Evolutionary conservation across 23 red algal species (phyloP), one percentile per base, ranked within the genome.

Genomic region (Gracilaria domingensis): DNA sequence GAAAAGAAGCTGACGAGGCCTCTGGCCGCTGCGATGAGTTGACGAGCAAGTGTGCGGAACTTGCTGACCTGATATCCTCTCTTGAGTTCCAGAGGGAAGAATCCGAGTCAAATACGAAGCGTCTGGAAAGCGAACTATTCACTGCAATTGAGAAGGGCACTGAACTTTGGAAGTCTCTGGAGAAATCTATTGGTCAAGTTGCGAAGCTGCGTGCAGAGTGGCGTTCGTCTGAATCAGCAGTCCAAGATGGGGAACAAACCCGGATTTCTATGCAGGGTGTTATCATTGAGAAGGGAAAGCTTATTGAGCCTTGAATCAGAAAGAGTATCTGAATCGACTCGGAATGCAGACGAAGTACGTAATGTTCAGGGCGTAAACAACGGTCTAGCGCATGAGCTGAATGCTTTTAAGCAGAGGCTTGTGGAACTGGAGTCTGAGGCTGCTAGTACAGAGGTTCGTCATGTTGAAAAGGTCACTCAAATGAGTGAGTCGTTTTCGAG

Each of bases 241-340:
- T 18, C 36, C 33, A 73, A 73, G 35, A 73, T 39, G 67, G 67
- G 4, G 67, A 73, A 44, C 35, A 40, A 40, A 23, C 38, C 9
- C 67, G 67, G 8, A 73, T 73, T 44, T 37, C 67, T 14, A 73
- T 73, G 67, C 67, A 73, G 28, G 67, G 67, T 11, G 67, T 73
- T 37, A 44, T 73, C 35, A 44, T 73, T 40, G 67, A 73, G 34
- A 42, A 35, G 38, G 67, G 34, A 0, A 73, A 73, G 38, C 67
- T 73, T 73, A 73, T 73, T 44, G 67, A 73, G 28, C 33, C 20
- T 44, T 37, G 8, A 37, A 73, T 2, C 38, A 7, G 67, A 73
- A 42, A 37, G 6, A 73, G 33, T 4, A 11, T 35, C 33, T 40
- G 35, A 73, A 7, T 7, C 18, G 34, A 16, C 67, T 73, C 33